Conservation (phyloP, 768 basidiomycete species). For the Asterophora lycoperdoides region DNA sequence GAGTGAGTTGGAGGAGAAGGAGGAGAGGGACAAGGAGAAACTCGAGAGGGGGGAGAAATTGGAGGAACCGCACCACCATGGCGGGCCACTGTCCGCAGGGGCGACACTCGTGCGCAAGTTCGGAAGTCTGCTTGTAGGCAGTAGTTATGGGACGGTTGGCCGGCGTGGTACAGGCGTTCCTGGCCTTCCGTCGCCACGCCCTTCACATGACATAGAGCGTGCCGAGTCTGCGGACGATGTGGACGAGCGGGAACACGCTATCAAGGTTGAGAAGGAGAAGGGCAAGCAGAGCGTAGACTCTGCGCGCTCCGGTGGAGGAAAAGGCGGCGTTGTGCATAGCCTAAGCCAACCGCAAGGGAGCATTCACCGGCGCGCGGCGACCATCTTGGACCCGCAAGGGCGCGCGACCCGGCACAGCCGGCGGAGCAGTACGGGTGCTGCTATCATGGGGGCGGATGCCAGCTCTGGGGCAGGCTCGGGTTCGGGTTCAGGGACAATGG, state of each 20-base stretch:
- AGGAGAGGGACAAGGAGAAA: conserved; percentile 19
- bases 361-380: conserved; percentile 71
- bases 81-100: conserved; percentile 46
- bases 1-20: conserved; percentile 29
- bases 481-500: conserved; percentile 44
- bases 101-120: conserved; percentile 77
- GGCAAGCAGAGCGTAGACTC: conserved; percentile 11
- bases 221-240: background rate
- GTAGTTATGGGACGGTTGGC: conserved; percentile 30
- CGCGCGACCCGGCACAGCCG: conserved; percentile 64
- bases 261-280: conserved; percentile 19
- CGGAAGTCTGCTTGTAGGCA: conserved; percentile 58
- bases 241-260: conserved; percentile 4
- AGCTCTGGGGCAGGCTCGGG: conserved; percentile 22
- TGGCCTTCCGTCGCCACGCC: conserved; percentile 16
- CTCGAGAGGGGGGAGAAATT: conserved; percentile 27
- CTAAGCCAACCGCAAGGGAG: conserved; percentile 55
- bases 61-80: conserved; percentile 24
- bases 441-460: conserved; percentile 31
- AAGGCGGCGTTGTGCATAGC: conserved; percentile 33
- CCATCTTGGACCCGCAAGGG: conserved; percentile 67
- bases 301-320: conserved; percentile 16
- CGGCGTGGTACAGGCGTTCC: conserved; percentile 26
- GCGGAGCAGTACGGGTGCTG: conserved; percentile 72
- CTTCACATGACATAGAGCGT: conserved; percentile 5